Evolutionary conservation across 208 protist genomes (phyloP), one percentile per base, ranked within the genome.

Genomic region (Leishmania braziliensis): DNA sequence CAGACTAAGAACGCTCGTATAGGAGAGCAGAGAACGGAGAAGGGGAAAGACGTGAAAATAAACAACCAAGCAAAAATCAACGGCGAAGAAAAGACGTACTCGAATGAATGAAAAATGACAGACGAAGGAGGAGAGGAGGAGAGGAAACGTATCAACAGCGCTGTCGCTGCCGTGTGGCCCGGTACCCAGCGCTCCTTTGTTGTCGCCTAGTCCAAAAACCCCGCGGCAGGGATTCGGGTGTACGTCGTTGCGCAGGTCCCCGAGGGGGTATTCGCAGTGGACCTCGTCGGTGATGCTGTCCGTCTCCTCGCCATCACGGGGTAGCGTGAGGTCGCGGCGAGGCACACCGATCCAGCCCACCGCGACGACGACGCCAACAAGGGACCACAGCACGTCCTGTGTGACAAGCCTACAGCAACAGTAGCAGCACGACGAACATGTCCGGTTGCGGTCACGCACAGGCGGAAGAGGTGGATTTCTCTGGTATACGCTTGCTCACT

Each of bases 191-290:
- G 58, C 12, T 5, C 58, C 51, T 84, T 84, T 56, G 62, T 75
- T 20, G 77, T 71, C 16, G 80, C 84, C 50, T 84, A 77, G 10
- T 58, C n/a, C 3, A 79, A 65, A 43, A 68, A 80, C 2, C 20
- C 79, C 16, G 79, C 80, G 69, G 79, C 72, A 36, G 58, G 77
- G 54, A 33, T 79, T 1, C 43, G 33, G 77, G 82, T 82, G 36
- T 82, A 78, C 66, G 33, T 46, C 14, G 60, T 82, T 4, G 0
- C 51, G 2, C 9, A 74, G 3, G 43, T 39, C 3, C 50, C 20
- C 48, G 50, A 73, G n/a, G 23, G 23, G 0, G 18, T 75, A 8
- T 72, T 63, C 5, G 36, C 16, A 46, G 48, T 72, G 79, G 72
- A 26, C 9, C 18, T 75, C 58, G 33, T 60, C 23, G 43, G 14